Evolutionary conservation across 768 basidiomycete species (phyloP), one percentile per base, ranked within the genome.

Genomic region (Tylopilus sp.): DNA sequence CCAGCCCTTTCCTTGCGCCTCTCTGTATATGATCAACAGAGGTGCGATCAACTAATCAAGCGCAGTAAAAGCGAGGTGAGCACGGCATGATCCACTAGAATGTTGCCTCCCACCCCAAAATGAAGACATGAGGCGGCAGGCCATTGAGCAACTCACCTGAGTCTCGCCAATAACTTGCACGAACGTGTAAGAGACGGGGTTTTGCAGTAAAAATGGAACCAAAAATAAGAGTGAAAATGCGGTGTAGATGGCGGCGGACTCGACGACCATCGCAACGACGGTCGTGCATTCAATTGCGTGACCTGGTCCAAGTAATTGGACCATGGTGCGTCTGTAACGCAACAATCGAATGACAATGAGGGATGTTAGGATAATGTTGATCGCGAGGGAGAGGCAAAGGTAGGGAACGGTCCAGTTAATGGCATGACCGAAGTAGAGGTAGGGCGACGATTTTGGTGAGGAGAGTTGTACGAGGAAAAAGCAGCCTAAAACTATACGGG

Each of bases 1-100:
- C 71, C 72, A 74, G 1, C 73, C 72, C 26, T 66, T 66, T 2
- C 75, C 76, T 19, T 63, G 58, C 0, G 70, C 68, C 48, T 76
- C 72, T 48, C 75, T 67, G 44, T 71, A 65, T 36, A 76, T 58
- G 44, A 76, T 76, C 34, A 76, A 55, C 2, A 72, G 52, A 1
- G 74, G 73, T 3, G 73, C 70, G 30, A 76, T 69, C 34, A 67
- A 52, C 76, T 76, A 42, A 49, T 46, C 12, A 1, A 2, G 21
- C 9, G 25, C 28, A n/a, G 21, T 29, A 36, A n/a, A 45, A 25
- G 38, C 10, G 25, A 22, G 9, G 19, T 61, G 19, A 62, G 47
- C 55, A 45, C 24, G 9, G 24, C 14, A 51, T 14, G n/a, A n/a
- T n/a, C n/a, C n/a, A n/a, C n/a, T 8, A 21, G 7, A 34, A 17